Evolutionary conservation across 345 rosid species (phyloP), one percentile per base, ranked within the genome.

Genomic region (Theobroma cacao): DNA sequence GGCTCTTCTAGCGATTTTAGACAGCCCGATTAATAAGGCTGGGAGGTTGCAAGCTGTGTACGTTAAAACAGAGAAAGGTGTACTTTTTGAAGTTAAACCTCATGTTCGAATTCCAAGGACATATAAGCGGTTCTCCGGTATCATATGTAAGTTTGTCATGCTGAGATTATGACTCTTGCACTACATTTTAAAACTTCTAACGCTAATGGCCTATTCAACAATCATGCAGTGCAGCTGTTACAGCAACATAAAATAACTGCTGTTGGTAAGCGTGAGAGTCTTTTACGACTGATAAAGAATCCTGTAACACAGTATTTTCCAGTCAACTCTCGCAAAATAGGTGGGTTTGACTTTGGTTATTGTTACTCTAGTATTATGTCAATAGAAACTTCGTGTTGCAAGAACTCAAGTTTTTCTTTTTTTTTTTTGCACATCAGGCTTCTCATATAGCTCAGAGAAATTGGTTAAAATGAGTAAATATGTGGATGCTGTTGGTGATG

Each of bases 41-140:
- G 98, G 98, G 77, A 91, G 92, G 75, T 84, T 95, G 73, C 85
- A 78, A 77, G 92, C 98, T 7, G 87, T 95, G 14, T 93, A 91
- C 67, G 97, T 95, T 80, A 90, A 78, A 84, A 95, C 98, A 7
- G 95, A 92, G 31, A 86, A 88, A 87, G 98, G 97, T 81, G 93
- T 95, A 36, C 97, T 93, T 74, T 87, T 95, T 82, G 92, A 95
- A 86, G 91, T 95, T 31, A 91, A 91, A 75, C 95, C 97, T 41
- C 89, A 93, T 80, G 98, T 92, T 47, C 95, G 98, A 60, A 83
- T 95, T 41, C 98, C 98, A 31, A 87, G 98, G 83, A 95, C 98
- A 22, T 93, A 80, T 73, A 92, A 92, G 84, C 92, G 97, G 0
- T 93, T 93, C 62, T 82, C 97, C 40, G 97, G 98, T 53, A 79